phyloP scores from a whole-genome alignment of 129 eudicot species.

The Centella asiatica region DNA sequence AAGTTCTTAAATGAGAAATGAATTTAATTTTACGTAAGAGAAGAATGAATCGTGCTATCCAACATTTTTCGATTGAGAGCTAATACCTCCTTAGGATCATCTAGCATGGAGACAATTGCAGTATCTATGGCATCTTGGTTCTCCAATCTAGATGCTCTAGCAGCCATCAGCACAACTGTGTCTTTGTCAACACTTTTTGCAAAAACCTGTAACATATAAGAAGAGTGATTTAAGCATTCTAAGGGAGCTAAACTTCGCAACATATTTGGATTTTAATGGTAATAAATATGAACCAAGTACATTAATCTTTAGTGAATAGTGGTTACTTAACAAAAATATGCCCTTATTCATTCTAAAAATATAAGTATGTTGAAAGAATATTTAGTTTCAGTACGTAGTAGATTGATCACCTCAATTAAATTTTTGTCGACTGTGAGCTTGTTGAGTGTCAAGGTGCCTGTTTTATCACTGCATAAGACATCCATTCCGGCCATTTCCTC shows the following conservation, averaged over 20 bases:
- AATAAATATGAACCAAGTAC: background rate
- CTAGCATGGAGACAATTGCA: conserved; percentile 49
- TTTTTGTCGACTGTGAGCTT: conserved; percentile 49
- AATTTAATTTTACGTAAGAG: too few species aligned
- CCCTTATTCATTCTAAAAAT: background rate
- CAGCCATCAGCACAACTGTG: conserved; percentile 60
- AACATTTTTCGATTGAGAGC: too few species aligned
- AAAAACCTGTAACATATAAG: conserved; percentile 30
- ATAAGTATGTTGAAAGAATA: background rate
- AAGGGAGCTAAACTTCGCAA: background rate
- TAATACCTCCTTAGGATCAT: conserved; percentile 55
- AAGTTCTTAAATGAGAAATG: too few species aligned
- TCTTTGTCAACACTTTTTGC: conserved; percentile 47
- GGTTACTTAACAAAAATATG: background rate
- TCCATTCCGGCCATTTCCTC: conserved; percentile 66
- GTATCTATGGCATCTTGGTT: conserved; percentile 68
- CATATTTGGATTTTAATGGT: background rate
- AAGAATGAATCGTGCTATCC: too few species aligned
- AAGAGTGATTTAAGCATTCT: background rate
- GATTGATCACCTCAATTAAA: conserved; percentile 33
- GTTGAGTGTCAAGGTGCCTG: conserved; percentile 52
- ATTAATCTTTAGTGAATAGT: background rate
- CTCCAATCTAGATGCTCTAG: conserved; percentile 58
- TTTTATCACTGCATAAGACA: conserved; percentile 58
- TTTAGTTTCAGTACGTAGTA: background rate